A percentile compares a stretch with the other conserved stretches of the same genome.
Evolutionary conservation across 2,329 filamentous ascomycete species (phyloP).

Genomic region (Cordyceps javanica): DNA sequence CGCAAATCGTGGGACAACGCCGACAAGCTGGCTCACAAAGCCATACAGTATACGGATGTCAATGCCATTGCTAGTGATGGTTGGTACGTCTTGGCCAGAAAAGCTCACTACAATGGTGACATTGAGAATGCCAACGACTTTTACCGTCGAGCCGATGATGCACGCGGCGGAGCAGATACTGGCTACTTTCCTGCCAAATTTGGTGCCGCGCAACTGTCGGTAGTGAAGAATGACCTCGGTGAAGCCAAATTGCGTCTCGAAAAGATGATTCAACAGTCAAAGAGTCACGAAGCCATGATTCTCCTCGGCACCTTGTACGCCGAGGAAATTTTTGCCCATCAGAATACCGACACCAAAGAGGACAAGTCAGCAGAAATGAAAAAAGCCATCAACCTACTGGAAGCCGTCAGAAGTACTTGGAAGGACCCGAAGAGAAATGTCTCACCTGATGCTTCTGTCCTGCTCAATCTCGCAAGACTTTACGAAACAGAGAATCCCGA

Average conservation of each 20-base stretch:
- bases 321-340: conserved; percentile 82
- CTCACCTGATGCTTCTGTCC: conserved; percentile 73
- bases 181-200: conserved; percentile 94
- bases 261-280: conserved; percentile 84
- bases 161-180: conserved; percentile 81
- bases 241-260: conserved; percentile 91
- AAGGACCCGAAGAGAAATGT: conserved; percentile 86
- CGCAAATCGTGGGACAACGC: conserved; percentile 75
- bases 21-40: conserved; percentile 81
- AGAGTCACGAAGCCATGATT: conserved; percentile 82
- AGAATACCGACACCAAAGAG: conserved; percentile 67
- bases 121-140: conserved; percentile 71
- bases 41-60: conserved; percentile 92
- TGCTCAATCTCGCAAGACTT: conserved; percentile 84
- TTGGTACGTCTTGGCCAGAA: conserved; percentile 90
- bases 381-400: conserved; percentile 79
- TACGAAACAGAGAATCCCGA: conserved; percentile 84
- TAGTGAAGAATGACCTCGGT: conserved; percentile 75
- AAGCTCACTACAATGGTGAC: conserved; percentile 80
- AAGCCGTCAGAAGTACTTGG: conserved; percentile 81
- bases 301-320: conserved; percentile 87
- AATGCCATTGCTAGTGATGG: conserved; percentile 96
- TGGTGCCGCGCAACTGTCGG: conserved; percentile 82
- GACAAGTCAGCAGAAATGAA: conserved; percentile 81
- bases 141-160: conserved; percentile 86